A percentile compares a stretch with the other conserved stretches of the same genome.
Conservation (phyloP, 331 rosid species). For the Spiraea crenata region DNA sequence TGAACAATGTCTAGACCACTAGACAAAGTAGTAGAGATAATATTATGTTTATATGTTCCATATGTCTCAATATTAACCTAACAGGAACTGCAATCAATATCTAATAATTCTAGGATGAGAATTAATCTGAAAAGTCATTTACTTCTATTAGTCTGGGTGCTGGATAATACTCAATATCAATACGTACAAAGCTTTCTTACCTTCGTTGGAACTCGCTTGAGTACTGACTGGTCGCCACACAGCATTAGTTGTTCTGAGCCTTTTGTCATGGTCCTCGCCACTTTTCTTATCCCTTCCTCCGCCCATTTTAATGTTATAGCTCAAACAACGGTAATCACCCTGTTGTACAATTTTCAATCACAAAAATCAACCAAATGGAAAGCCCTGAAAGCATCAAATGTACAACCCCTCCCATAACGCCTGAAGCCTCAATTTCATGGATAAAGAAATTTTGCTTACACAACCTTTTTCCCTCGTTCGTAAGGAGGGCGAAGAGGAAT, state of each 20-base stretch:
- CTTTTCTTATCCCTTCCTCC: constrained; percentile 39
- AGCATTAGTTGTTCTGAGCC: constrained; percentile 30
- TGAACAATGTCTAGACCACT: neutral
- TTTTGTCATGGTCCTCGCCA: constrained; percentile 32
- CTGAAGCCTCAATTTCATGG: neutral
- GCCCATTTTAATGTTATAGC: constrained; percentile 41
- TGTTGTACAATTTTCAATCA: constrained; percentile 20
- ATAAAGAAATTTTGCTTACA: neutral
- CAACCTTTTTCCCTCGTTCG: neutral
- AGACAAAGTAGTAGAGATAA: neutral
- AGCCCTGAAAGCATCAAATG: neutral
- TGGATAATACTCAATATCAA: neutral
- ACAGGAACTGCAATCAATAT: neutral
- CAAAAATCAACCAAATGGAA: neutral
- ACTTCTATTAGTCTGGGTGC: neutral
- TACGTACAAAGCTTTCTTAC: constrained; percentile 32
- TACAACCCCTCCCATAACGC: neutral
- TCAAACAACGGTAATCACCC: constrained; percentile 45
- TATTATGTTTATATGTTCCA: neutral
- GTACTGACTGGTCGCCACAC: constrained; percentile 69
- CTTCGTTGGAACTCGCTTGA: constrained; percentile 50
- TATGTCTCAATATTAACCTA: neutral
- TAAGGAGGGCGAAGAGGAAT: neutral
- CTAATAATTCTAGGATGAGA: neutral
- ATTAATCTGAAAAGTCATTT: neutral